A percentile compares a stretch with the other conserved stretches of the same genome.
Evolutionary conservation across 139 green algal species (phyloP).

Genomic region (Diplosphaera chodatii): DNA sequence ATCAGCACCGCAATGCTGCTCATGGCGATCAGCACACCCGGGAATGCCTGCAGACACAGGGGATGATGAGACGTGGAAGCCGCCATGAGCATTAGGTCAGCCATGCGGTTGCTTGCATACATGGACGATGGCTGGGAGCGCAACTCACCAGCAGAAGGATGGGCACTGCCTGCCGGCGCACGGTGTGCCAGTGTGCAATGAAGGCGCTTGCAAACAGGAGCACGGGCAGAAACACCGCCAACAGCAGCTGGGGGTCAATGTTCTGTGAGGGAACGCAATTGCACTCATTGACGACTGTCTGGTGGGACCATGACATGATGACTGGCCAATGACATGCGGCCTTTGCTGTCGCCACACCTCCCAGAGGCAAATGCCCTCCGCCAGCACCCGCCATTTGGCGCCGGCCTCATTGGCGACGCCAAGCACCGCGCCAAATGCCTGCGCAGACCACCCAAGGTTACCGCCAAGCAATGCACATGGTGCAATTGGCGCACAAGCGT

Average conservation of each 20-base stretch:
- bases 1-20: constrained; percentile 39
- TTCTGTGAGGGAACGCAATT: too few relatives aligned
- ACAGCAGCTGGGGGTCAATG: constrained; percentile 50
- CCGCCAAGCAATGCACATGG: neutral
- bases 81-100: too few relatives aligned
- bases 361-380: constrained; percentile 12
- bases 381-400: constrained; percentile 5
- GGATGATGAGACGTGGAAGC: constrained; percentile 20
- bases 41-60: constrained; percentile 36
- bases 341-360: constrained; percentile 6
- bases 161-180: constrained; percentile 16
- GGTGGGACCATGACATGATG: too few relatives aligned
- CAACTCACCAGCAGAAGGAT: constrained; percentile 8
- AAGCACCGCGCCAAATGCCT: constrained; percentile 18
- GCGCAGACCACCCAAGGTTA: too few relatives aligned
- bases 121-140: neutral
- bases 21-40: constrained; percentile 43
- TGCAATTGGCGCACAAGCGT: neutral
- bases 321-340: neutral
- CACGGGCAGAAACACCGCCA: constrained; percentile 51
- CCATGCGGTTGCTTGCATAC: too few relatives aligned
- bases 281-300: too few relatives aligned
- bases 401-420: constrained; percentile 15
- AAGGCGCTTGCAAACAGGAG: constrained; percentile 44
- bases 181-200: constrained; percentile 47